Evolutionary conservation across 768 basidiomycete genomes (phyloP).

Genomic region (Tricholoma terreum): DNA sequence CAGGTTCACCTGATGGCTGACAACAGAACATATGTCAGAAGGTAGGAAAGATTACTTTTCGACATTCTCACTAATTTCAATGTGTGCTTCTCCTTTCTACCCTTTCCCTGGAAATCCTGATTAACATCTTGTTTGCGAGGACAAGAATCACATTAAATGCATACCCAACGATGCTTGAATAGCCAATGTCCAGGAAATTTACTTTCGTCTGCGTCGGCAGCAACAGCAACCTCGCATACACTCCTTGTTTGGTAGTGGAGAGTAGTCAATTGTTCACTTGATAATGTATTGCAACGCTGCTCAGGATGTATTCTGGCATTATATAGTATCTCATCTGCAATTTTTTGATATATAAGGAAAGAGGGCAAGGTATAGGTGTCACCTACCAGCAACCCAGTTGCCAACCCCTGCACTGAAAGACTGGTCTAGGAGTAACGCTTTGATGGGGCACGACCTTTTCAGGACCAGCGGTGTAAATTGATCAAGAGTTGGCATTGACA

Average conservation of each 20-base stretch:
- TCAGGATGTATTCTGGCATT: conserved; percentile 74
- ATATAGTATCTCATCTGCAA: conserved; percentile 67
- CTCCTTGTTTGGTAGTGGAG: conserved; percentile 52
- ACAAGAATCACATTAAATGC: conserved; percentile 4
- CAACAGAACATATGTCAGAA: conserved; percentile 5
- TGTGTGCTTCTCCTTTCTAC: conserved; percentile 46
- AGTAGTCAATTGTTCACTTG: conserved; percentile 42
- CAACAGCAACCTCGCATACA: conserved; percentile 60
- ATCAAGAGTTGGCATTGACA: conserved; percentile 58
- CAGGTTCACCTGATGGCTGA: conserved; percentile 67
- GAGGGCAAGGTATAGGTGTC: not conserved
- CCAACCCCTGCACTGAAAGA: conserved; percentile 79
- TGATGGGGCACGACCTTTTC: conserved; percentile 63
- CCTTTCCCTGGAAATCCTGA: conserved; percentile 46
- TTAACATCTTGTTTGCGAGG: not conserved
- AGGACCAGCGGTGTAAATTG: conserved; percentile 47
- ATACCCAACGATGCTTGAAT: conserved; percentile 72
- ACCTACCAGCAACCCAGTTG: conserved; percentile 76
- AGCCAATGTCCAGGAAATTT: conserved; percentile 69
- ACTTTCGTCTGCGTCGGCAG: conserved; percentile 64
- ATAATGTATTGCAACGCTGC: conserved; percentile 56
- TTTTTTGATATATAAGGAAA: not conserved
- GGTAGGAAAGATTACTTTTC: not conserved
- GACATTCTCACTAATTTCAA: conserved; percentile 45
- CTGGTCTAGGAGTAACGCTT: conserved; percentile 75